phyloP scores from a whole-genome alignment of 1,284 basidiomycete species.

The Moesziomyces sp. region DNA sequence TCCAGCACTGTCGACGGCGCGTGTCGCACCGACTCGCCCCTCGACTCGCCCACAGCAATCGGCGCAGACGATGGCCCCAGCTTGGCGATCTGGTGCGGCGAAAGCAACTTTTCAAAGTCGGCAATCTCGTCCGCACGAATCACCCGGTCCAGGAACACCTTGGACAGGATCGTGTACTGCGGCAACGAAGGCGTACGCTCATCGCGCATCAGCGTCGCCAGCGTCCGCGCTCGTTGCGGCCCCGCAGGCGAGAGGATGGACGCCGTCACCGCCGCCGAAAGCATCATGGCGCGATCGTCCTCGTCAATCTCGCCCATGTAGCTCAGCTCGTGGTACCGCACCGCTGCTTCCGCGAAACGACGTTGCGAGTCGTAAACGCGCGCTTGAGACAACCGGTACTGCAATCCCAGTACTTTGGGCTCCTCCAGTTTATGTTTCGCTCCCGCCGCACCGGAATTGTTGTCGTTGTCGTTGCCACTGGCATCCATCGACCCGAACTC shows the following conservation, averaged over 20 bases:
- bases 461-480: background rate
- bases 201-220: slow-evolving; percentile 91
- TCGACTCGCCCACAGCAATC: background rate
- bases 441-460: background rate
- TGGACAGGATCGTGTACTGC: slow-evolving; percentile 88
- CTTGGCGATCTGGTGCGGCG: slow-evolving; percentile 90
- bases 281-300: slow-evolving; percentile 49
- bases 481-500: slow-evolving; percentile 1
- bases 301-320: slow-evolving; percentile 54
- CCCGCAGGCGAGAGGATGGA: slow-evolving; percentile 97
- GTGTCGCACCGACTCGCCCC: slow-evolving; percentile 67
- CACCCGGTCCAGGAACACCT: slow-evolving; percentile 97
- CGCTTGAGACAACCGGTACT: slow-evolving; percentile 72
- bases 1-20: slow-evolving; percentile 92
- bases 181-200: slow-evolving; percentile 83
- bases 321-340: slow-evolving; percentile 86
- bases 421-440: slow-evolving; percentile 35
- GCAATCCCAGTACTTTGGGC: slow-evolving; percentile 45
- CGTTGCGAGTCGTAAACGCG: slow-evolving; percentile 90
- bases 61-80: slow-evolving; percentile 71
- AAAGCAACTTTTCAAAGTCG: slow-evolving; percentile 86
- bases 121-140: slow-evolving; percentile 87
- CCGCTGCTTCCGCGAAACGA: slow-evolving; percentile 93
- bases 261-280: slow-evolving; percentile 87
- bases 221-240: slow-evolving; percentile 88